Evolutionary conservation across 177 flowering plant genomes (phyloP).

Genomic region (Vitis hybrid): DNA sequence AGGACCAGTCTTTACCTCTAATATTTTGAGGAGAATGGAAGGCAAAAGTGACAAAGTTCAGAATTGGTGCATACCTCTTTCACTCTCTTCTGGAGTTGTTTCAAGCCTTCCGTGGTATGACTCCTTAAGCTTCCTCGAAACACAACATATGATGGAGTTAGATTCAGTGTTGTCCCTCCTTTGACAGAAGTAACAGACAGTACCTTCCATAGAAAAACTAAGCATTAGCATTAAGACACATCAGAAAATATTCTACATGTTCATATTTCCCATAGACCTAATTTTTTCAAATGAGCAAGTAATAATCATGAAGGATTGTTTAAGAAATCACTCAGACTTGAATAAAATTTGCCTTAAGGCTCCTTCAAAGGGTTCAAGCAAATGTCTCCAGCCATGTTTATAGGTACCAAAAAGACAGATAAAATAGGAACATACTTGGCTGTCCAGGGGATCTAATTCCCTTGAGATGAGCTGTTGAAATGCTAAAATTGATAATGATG

Average conservation of each 20-base stretch:
- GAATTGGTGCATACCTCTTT: constrained; percentile 54
- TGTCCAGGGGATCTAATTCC: constrained; percentile 70
- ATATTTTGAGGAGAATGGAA: too few species aligned
- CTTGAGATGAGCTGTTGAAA: constrained; percentile 77
- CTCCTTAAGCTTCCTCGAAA: constrained; percentile 84
- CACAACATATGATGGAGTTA: constrained; percentile 50
- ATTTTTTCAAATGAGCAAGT: neutral
- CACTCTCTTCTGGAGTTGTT: constrained; percentile 47
- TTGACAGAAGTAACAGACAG: constrained; percentile 66
- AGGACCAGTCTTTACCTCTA: neutral
- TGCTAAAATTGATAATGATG: constrained; percentile 64
- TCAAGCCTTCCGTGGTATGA: constrained; percentile 70
- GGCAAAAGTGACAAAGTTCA: neutral
- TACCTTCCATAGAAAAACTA: constrained; percentile 41
- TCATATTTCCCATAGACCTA: neutral
- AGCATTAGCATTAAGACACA: neutral
- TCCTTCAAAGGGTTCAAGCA: too few species aligned
- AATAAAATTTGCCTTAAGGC: neutral
- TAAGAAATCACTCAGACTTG: neutral
- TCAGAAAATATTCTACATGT: neutral
- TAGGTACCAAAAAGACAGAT: neutral
- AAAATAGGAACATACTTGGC: constrained; percentile 44
- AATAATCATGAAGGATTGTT: neutral
- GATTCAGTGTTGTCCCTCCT: constrained; percentile 55
- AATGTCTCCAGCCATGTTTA: too few species aligned